Conservation (phyloP, 2,329 filamentous ascomycete species). For the Claviceps pazoutovae region DNA sequence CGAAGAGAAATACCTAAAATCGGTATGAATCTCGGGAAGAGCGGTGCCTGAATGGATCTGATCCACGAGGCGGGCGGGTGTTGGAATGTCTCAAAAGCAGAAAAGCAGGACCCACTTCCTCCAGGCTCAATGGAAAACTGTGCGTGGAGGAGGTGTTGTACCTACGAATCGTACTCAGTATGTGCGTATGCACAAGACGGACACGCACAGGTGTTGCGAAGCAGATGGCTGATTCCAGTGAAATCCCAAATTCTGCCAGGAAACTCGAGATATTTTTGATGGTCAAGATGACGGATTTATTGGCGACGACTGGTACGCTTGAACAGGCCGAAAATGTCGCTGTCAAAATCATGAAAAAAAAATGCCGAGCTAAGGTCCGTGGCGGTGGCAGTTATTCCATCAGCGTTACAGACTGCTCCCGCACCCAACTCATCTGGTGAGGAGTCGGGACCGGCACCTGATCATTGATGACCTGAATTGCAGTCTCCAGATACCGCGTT, state of each 20-base stretch:
- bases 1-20: no score
- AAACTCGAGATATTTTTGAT: constrained; percentile 3
- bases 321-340: background rate
- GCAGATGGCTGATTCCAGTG: background rate
- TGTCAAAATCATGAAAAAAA: background rate
- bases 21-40: no score
- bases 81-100: no score
- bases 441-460: no score
- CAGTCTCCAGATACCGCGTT: background rate
- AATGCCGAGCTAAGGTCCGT: background rate
- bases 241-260: background rate
- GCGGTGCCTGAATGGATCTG: no score
- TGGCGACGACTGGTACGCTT: background rate
- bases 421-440: no score
- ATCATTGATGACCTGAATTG: background rate
- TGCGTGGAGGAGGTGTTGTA: no score
- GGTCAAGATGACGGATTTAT: background rate
- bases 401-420: background rate
- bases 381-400: background rate
- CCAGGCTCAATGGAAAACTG: no score
- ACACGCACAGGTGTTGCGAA: background rate
- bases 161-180: no score
- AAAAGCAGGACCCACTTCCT: no score
- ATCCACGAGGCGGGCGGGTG: no score
- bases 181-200: no score